Conservation (phyloP, 495 filamentous ascomycete species). For the Xylaria nigripes region DNA sequence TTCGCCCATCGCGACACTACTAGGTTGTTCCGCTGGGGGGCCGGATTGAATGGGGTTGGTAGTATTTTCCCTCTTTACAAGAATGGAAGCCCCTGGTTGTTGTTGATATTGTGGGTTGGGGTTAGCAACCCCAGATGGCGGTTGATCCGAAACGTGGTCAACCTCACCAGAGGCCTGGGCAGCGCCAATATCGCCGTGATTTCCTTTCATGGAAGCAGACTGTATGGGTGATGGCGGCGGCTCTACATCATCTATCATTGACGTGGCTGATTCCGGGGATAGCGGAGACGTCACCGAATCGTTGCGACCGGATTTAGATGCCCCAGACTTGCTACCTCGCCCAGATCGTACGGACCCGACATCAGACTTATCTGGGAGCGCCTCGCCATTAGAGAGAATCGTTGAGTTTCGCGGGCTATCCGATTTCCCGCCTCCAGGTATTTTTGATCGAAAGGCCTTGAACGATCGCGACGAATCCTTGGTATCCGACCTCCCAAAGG, state of each 20-base stretch:
- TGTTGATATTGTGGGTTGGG: slow-evolving; percentile 37
- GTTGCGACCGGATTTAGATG: slow-evolving; percentile 32
- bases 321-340: slow-evolving; percentile 44
- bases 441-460: slow-evolving; percentile 60
- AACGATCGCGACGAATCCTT: slow-evolving; percentile 89
- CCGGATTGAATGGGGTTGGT: slow-evolving; percentile 42
- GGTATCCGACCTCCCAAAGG: slow-evolving; percentile 89
- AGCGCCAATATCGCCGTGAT: slow-evolving; percentile 68
- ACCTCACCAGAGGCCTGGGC: slow-evolving; percentile 86
- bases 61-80: slow-evolving; percentile 66
- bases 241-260: slow-evolving; percentile 45
- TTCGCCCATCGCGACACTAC: slow-evolving; percentile 57
- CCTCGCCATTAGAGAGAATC: slow-evolving; percentile 52
- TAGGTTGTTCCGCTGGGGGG: slow-evolving; percentile 31
- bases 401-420: slow-evolving; percentile 78
- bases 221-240: slow-evolving; percentile 88
- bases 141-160: slow-evolving; percentile 89
- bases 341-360: slow-evolving; percentile 62
- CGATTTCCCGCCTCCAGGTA: slow-evolving; percentile 48
- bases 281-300: slow-evolving; percentile 28
- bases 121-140: slow-evolving; percentile 56
- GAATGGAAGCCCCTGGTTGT: slow-evolving; percentile 66
- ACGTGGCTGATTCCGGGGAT: slow-evolving; percentile 34
- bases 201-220: slow-evolving; percentile 57
- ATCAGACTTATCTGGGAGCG: slow-evolving; percentile 59